A percentile compares a stretch with the other conserved stretches of the same genome.
Conservation (phyloP, 1,284 basidiomycete species). For the Leccinum angustisporum region DNA sequence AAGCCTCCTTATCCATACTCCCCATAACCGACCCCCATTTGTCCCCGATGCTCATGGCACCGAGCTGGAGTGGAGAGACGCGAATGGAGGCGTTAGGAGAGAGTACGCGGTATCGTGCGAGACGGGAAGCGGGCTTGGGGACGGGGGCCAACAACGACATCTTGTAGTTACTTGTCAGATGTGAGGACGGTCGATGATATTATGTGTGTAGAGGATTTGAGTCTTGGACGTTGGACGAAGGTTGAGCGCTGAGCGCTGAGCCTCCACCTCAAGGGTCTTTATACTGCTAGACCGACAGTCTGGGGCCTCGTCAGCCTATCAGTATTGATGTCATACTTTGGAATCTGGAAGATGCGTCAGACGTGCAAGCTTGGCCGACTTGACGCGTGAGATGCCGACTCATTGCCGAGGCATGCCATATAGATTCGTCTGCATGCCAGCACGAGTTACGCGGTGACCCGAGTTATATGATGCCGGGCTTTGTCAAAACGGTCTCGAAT, state of each 20-base stretch:
- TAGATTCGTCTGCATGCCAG: background rate
- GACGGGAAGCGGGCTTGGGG: conserved; percentile 29
- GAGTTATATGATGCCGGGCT: too few species aligned
- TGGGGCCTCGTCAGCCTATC: background rate
- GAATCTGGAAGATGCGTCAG: background rate
- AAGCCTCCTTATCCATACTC: conserved; percentile 38
- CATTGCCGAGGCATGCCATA: background rate
- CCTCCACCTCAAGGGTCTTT: background rate
- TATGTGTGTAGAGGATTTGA: background rate
- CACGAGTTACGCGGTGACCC: too few species aligned
- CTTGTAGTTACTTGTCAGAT: background rate
- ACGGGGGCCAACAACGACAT: background rate
- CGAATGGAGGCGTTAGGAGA: conserved; percentile 44
- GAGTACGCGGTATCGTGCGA: conserved; percentile 46
- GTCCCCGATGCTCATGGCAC: conserved; percentile 54
- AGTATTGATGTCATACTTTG: background rate
- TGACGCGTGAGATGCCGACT: background rate
- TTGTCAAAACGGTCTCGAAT: too few species aligned
- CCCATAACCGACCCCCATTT: conserved; percentile 40
- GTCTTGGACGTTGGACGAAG: background rate
- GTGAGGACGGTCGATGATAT: background rate
- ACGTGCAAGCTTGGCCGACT: background rate
- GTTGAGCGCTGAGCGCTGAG: too few species aligned
- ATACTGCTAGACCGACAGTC: background rate
- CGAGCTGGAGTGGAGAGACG: conserved; percentile 58